A percentile compares a stretch with the other conserved stretches of the same genome.
Conservation (phyloP, 169 alveolate species). For the Sarcocystis neurona region DNA sequence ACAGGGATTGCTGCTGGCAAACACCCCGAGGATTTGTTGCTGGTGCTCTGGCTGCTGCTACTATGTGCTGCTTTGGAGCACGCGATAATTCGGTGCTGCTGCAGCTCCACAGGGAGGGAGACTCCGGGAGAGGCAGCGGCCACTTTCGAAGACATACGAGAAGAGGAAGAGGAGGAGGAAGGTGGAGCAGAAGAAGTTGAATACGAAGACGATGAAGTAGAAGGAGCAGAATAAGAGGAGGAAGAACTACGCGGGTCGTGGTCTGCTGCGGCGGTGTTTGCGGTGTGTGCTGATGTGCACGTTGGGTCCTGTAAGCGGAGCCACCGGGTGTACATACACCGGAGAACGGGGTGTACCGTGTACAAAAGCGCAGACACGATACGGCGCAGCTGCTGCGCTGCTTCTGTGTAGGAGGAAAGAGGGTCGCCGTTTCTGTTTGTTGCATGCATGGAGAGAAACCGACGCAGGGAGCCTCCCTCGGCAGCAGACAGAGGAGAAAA, state of each 20-base stretch:
- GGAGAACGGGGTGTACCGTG: constrained; percentile 46
- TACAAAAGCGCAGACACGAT: constrained; percentile 8
- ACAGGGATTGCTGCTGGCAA: constrained; percentile 1
- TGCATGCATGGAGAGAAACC: neutral
- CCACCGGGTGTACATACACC: constrained; percentile 21
- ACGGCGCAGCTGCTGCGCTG: constrained; percentile 16
- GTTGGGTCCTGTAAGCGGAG: constrained; percentile 25
- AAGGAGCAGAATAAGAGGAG: neutral
- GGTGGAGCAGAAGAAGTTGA: neutral
- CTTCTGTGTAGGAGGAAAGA: neutral
- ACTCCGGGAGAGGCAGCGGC: neutral
- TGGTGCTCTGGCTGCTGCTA: constrained; percentile 7
- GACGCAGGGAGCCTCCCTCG: neutral
- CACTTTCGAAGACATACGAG: neutral
- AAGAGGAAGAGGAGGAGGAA: neutral
- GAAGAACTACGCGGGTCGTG: neutral
- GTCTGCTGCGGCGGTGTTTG: neutral
- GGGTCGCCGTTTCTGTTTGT: constrained; percentile 31
- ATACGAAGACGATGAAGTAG: neutral
- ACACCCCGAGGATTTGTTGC: neutral
- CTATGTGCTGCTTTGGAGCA: neutral
- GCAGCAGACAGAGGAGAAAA: constrained; percentile 24
- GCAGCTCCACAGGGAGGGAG: neutral
- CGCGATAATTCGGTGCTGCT: too few relatives aligned
- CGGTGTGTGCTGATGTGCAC: neutral